Percentiles rank a stretch among this genome's conserved stretches.
phyloP scores from a whole-genome alignment of 495 filamentous ascomycete genomes.

The Friedmanniomyces simplex region DNA sequence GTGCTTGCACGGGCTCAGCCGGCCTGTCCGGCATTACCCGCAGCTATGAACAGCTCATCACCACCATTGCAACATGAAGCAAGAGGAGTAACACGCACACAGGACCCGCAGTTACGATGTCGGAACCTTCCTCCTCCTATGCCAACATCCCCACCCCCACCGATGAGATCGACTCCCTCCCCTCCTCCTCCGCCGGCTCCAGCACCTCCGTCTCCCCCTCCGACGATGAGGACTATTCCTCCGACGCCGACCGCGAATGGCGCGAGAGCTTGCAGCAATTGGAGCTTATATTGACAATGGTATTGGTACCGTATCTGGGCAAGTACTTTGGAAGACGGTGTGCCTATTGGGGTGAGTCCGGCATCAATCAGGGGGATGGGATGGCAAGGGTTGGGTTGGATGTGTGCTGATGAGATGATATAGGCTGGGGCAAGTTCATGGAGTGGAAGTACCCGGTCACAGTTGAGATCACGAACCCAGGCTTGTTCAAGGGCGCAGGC shows the following conservation, averaged over 20 bases:
- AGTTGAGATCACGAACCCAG: constrained; percentile 45
- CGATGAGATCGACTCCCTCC: constrained; percentile 69
- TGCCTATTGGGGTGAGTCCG: constrained; percentile 83
- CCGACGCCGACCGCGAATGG: constrained; percentile 81
- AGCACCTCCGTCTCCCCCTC: constrained; percentile 36
- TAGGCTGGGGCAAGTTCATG: constrained; percentile 67
- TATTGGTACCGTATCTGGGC: constrained; percentile 81
- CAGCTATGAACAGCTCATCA: too few species aligned
- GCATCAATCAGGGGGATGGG: neutral
- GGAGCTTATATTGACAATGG: constrained; percentile 84
- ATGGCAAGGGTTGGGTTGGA: neutral
- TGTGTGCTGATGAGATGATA: constrained; percentile 5
- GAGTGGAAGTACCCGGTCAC: constrained; percentile 68
- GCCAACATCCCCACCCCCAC: constrained; percentile 12
- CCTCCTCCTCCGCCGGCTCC: constrained; percentile 56
- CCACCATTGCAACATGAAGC: too few species aligned
- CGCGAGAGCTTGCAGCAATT: constrained; percentile 84
- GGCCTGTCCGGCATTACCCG: too few species aligned
- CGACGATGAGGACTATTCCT: constrained; percentile 29
- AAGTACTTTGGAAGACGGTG: constrained; percentile 89
- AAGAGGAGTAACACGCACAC: too few species aligned
- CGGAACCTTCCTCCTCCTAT: constrained; percentile 11
- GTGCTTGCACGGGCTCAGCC: too few species aligned
- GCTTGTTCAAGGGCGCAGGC: constrained; percentile 55
- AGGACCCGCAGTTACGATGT: constrained; percentile 2